Percentiles rank a stretch among this genome's conserved stretches.
Evolutionary conservation across 164 flowering plant species (phyloP).

Genomic region (Vitis rupestris): DNA sequence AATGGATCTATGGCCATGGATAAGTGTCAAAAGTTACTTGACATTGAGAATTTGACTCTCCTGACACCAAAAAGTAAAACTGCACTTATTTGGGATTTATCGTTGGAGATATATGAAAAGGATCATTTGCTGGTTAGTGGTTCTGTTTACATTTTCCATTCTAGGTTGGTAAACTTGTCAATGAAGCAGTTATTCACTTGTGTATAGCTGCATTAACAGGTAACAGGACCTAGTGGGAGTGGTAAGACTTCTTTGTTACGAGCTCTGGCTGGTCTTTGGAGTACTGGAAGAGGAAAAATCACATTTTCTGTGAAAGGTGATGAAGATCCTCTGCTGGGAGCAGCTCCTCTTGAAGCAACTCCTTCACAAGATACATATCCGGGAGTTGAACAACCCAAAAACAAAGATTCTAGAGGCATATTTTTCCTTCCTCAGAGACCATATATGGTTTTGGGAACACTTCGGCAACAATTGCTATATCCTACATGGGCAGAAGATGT

Average conservation of each 20-base stretch:
- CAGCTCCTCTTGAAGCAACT: slow-evolving; percentile 22
- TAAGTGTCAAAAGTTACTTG: slow-evolving; percentile 38
- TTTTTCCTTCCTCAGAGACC: slow-evolving; percentile 98
- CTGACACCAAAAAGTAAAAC: slow-evolving; percentile 67
- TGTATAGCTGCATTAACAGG: slow-evolving; percentile 32
- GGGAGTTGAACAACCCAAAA: slow-evolving; percentile 14
- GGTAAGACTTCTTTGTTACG: slow-evolving; percentile 95
- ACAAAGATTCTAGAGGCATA: slow-evolving; percentile 36
- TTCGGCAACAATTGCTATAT: slow-evolving; percentile 93
- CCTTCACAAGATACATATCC: slow-evolving; percentile 4
- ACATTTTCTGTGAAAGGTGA: slow-evolving; percentile 51
- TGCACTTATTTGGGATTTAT: slow-evolving; percentile 65
- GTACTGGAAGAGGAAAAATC: slow-evolving; percentile 73
- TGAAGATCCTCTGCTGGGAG: slow-evolving; percentile 24
- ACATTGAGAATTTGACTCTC: slow-evolving; percentile 70
- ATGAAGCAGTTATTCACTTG: background rate
- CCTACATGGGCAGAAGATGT: slow-evolving; percentile 72
- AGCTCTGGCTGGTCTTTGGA: slow-evolving; percentile 97
- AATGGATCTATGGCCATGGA: slow-evolving; percentile 49
- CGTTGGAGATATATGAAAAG: slow-evolving; percentile 49
- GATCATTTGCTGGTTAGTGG: slow-evolving; percentile 79
- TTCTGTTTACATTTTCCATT: background rate
- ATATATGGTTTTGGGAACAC: slow-evolving; percentile 95
- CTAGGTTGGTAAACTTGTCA: background rate
- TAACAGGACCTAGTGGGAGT: slow-evolving; percentile 94